A percentile compares a stretch with the other conserved stretches of the same genome.
These are phyloP conservation scores for Rhizophora mangle DNA, from an alignment of 345 rosid species.

Conservation along the genomic window DNA sequence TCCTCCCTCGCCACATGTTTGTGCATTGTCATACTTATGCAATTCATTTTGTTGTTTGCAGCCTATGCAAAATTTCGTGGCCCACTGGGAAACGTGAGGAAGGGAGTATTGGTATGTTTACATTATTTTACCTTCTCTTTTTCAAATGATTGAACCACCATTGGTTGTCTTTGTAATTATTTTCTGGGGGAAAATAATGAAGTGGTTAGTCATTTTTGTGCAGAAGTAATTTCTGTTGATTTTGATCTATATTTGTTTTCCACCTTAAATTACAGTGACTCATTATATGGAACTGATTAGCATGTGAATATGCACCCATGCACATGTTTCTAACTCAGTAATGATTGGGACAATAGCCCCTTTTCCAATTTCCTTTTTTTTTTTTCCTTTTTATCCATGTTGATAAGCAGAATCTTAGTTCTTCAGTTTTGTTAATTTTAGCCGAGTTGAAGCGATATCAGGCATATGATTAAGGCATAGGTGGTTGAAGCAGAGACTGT, in stretches of 20 bases:
- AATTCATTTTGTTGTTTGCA: slow-evolving; percentile 34
- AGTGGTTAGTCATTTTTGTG: background rate
- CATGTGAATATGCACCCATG: too few relatives aligned
- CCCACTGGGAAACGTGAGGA: slow-evolving; percentile 89
- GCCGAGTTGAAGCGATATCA: too few relatives aligned
- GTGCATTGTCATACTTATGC: background rate
- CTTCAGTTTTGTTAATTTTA: background rate
- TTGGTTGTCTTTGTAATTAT: background rate
- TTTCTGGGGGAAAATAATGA: background rate
- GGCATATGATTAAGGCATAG: too few relatives aligned
- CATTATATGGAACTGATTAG: too few relatives aligned
- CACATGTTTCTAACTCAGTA: too few relatives aligned
- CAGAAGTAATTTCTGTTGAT: background rate
- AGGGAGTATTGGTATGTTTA: slow-evolving; percentile 85
- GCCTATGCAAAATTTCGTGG: slow-evolving; percentile 85
- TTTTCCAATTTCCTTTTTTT: background rate
- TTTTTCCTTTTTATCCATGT: background rate
- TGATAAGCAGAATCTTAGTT: background rate
- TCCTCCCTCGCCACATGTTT: background rate
- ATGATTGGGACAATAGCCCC: too few relatives aligned
- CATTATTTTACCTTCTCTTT: background rate
- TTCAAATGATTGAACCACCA: background rate
- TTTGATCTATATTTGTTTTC: background rate
- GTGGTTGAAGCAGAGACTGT: too few relatives aligned
- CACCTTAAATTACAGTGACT: background rate